Evolutionary conservation across 2,329 filamentous ascomycete species (phyloP), one percentile per base, ranked within the genome.

Genomic region (Orbilia ellipsospora): DNA sequence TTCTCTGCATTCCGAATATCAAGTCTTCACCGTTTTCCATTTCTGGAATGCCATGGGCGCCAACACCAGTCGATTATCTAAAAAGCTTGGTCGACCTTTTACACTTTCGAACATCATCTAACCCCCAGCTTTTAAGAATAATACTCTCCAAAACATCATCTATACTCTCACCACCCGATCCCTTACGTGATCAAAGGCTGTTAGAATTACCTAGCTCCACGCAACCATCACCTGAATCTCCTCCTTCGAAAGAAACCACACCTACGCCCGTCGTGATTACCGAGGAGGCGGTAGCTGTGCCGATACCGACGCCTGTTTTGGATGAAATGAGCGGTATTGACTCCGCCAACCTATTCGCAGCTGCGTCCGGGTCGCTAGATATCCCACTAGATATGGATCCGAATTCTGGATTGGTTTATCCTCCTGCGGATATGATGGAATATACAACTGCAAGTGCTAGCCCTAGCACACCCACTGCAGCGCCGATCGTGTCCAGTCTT

Each of bases 81-180:
- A 75, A 75, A 69, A 75, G 64, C 23, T 52, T 75, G 13, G 63
- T 75, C 31, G 64, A 75, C 36, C 57, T 75, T 12, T 12, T 75
- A 10, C 69, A 73, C 10, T 73, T 73, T 20, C 50, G 69, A 26
- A 73, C 61, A 48, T 73, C 69, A 1, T 73, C 69, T n/a, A 73
- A 73, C 13, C 69, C 69, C 8, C 69, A 73, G 13, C 40, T 67
- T 0, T 36, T 73, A 13, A 62, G 56, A 54, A 73, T 73, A 51
- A 73, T 73, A 5, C 44, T 73, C 23, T 67, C 69, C 1, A 73
- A 73, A 52, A 73, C 69, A 40, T 73, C 69, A 7, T 73, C 69
- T 0, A 73, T 73, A 45, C 18, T 73, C n/a, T 66, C 62, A 2
- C 69, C 69, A 16, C 55, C 62, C 10, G 69, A 73, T 23, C 69